Base-by-base conservation (phyloP, 805 yeast species). In the Candida koratica region DNA sequence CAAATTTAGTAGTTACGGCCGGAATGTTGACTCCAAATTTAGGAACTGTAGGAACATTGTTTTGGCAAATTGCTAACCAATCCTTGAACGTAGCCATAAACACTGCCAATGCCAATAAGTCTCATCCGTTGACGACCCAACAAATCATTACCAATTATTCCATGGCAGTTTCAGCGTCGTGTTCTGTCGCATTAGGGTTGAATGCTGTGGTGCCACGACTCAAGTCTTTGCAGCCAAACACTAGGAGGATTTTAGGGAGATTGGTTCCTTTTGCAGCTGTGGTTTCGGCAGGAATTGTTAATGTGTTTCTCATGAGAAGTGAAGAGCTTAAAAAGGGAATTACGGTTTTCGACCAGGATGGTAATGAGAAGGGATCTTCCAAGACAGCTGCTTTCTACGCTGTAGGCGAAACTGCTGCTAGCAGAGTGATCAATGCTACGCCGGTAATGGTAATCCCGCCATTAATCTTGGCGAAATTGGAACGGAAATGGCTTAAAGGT, bases 391-490 rank as follows among this genome's bases (percentile, higher is more conserved):
- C 99, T 1, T 54, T 77, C 32, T 72, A 80, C 43, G 99, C 99
- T 0, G 98, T 93, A 30, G 96, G 95, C 16, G 97, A 93, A 61
- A 93, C 99, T 8, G 97, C 97, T 3, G 79, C 89, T 20, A 84
- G 95, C 28, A 71, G 99, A 55, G 96, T 93, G 29, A 84, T 90
- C 48, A 93, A 88, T 52, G 97, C 97, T 12, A 84, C 98, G 0
- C 99, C 99, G 13, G 75, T 93, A 50, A 93, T 93, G 99, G 98
- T 85, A 14, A 59, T 93, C 5, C 98, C 99, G 1, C 97, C 99
- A 2, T 71, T 93, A 50, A 53, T 86, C 17, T 71, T 93, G 28
- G 87, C 88, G 30, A 76, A 71, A 56, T 67, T 93, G 45, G 97
- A 93, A 63, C 75, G 73, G 46, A 71, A 63, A 6, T 53, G 81